Evolutionary conservation across 177 flowering plant genomes (phyloP).

Genomic region (Vitis hybrid): DNA sequence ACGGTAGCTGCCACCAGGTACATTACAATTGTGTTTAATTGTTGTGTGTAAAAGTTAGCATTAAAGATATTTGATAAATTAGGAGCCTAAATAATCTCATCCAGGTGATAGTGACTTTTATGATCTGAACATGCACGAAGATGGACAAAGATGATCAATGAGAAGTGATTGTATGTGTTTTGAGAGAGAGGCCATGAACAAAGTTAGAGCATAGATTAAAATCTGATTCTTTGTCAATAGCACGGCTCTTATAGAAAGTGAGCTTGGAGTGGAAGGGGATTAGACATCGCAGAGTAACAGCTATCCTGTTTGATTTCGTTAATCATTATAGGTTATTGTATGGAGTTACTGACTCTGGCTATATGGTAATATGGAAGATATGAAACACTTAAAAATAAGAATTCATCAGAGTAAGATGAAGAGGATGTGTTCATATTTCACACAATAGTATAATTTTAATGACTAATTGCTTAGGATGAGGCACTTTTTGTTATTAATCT

Average conservation of each 20-base stretch:
- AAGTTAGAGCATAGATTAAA: neutral
- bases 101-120: neutral
- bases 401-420: neutral
- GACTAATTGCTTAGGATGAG: neutral
- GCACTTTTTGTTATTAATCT: neutral
- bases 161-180: neutral
- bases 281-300: too few species aligned
- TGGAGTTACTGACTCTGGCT: neutral
- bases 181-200: neutral
- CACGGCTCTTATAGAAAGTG: too few species aligned
- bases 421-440: neutral
- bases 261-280: neutral
- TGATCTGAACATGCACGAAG: neutral
- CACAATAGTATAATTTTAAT: neutral
- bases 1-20: constrained; percentile 98
- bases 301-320: too few species aligned
- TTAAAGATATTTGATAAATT: neutral
- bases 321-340: too few species aligned
- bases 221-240: neutral
- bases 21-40: neutral
- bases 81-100: neutral
- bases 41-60: neutral
- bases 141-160: neutral
- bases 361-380: neutral
- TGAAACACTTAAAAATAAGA: neutral